phyloP scores from a whole-genome alignment of 441 rosid species.

The Populus tomentosa region DNA sequence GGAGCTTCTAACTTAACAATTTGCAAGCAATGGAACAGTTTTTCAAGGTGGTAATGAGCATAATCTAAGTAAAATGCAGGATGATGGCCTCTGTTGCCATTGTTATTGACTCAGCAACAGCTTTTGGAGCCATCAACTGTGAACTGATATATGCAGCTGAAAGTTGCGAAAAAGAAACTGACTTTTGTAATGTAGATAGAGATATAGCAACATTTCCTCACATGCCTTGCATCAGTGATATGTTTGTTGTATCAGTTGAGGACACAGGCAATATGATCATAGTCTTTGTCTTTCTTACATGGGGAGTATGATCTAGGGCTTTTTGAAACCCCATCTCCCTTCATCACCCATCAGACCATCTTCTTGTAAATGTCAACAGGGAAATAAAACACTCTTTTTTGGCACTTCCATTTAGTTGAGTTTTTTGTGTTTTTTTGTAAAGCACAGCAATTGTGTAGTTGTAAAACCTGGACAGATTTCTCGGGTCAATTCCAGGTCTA shows the following conservation, averaged over 20 bases:
- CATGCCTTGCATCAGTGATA: not conserved
- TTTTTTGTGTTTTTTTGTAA: not conserved
- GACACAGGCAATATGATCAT: constrained; percentile 9
- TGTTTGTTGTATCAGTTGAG: constrained; percentile 3
- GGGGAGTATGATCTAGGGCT: constrained; percentile 28
- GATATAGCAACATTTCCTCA: constrained; percentile 2
- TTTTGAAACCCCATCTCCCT: not conserved
- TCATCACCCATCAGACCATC: not conserved
- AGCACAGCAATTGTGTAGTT: not conserved
- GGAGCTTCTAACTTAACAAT: constrained; percentile 30
- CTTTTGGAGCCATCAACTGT: constrained; percentile 8
- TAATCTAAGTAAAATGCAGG: constrained; percentile 2
- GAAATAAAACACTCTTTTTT: not conserved
- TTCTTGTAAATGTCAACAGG: constrained; percentile 33
- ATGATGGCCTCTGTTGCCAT: not conserved
- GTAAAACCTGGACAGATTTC: not conserved
- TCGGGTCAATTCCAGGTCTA: not conserved
- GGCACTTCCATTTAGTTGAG: not conserved
- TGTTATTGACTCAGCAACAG: not conserved
- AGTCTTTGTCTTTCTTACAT: constrained; percentile 28
- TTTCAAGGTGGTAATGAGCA: constrained; percentile 5
- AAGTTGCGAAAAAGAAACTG: not conserved
- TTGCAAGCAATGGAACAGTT: not conserved
- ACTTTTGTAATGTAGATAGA: constrained; percentile 11
- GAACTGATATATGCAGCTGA: not conserved